Percentiles rank a stretch among this genome's conserved stretches.
These are phyloP conservation scores for Capsicum baccatum DNA, from an alignment of 257 asterid species.

Conservation along the genomic window DNA sequence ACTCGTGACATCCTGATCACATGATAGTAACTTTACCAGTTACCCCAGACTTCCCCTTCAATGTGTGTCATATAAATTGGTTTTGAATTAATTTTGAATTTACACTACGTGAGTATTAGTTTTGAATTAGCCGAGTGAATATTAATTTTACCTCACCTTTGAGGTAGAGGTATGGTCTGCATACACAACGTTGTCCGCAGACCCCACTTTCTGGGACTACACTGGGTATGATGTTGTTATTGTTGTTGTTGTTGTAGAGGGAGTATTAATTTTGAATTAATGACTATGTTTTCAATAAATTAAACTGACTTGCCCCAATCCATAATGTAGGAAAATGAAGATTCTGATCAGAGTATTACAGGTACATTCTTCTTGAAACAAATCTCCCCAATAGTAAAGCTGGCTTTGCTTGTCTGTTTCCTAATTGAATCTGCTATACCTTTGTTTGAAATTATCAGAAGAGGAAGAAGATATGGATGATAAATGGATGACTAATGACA, in stretches of 20 bases:
- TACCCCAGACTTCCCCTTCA: too few species aligned
- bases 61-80: too few species aligned
- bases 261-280: not conserved
- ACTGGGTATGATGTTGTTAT: too few species aligned
- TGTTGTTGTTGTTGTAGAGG: too few species aligned
- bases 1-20: too few species aligned
- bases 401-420: not conserved
- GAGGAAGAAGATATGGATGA: constrained; percentile 57
- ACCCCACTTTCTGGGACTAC: too few species aligned
- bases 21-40: too few species aligned
- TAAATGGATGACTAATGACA: constrained; percentile 39
- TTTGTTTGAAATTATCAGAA: constrained; percentile 22
- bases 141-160: not conserved
- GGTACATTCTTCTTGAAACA: constrained; percentile 47
- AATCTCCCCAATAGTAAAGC: not conserved
- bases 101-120: too few species aligned
- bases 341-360: constrained; percentile 80
- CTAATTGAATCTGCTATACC: not conserved
- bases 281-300: not conserved
- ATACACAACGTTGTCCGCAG: too few species aligned
- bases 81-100: not conserved
- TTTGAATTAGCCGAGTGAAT: not conserved
- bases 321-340: constrained; percentile 43
- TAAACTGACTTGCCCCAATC: constrained; percentile 2
- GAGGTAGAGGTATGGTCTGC: too few species aligned